Evolutionary conservation across 2,329 filamentous ascomycete genomes (phyloP), one percentile per base, ranked within the genome.

Genomic region (Hymenotorrendiella dingleyae): DNA sequence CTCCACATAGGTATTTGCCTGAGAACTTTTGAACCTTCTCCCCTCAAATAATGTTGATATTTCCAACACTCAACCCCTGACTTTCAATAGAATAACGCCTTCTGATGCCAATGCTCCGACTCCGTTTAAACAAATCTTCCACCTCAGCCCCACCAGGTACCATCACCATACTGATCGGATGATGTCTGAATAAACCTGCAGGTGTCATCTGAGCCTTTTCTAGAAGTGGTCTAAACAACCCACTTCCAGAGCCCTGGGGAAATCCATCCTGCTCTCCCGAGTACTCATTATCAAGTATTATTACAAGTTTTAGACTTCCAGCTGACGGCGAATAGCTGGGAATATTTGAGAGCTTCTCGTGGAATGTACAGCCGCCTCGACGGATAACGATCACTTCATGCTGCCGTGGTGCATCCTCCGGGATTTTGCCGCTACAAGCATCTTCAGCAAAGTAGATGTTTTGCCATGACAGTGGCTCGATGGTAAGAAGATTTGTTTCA

Each of bases 281-380:
- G 36, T 45, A 50, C 19, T 63, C 55, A 20, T 48, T 47, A 10
- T 58, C 54, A 4, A 96, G 77, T 0, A 96, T 67, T 32, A 97
- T 68, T 21, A 97, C 87, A 3, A 97, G 74, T 62, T 94, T 86
- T 14, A 97, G 68, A 1, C 80, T 72, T 3, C 64, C 61, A 0
- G 70, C 62, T 0, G 72, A 69, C 0, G 85, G 81, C 1, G 80
- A 72, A 60, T 82, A 91, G 8, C 78, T 76, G 1, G 91, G 89
- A n/a, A 97, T 89, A 52, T 87, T 90, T 39, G 75, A 72, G 1
- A 97, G 67, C 63, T 98, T 98, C 21, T 83, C 68, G 26, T 78
- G 82, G 63, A 97, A 97, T 19, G 76, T 84, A 67, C 93, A 98
- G 1, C 79, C 80, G 28, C 93, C 91, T 5, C 93, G 80, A 21